Conservation (phyloP, 2,329 filamentous ascomycete species). For the Aureobasidium musti region DNA sequence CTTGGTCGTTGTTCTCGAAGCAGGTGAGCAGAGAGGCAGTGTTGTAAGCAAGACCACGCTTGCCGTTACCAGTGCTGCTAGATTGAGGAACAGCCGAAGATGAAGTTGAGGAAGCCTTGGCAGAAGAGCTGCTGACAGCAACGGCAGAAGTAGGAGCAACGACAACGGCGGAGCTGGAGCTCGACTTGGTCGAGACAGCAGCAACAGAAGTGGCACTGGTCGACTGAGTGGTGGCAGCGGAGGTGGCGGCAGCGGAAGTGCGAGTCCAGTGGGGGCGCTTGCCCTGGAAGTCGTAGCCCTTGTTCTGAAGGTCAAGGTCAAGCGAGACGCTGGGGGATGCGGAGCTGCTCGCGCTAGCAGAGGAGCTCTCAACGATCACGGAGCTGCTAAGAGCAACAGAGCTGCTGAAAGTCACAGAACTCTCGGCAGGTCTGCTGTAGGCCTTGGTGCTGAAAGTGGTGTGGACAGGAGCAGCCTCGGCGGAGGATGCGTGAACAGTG, state of each 20-base stretch:
- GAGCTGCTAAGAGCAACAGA: conserved; percentile 6
- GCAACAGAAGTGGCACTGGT: conserved; percentile 11
- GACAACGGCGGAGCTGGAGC: conserved; percentile 11
- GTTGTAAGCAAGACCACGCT: conserved; percentile 72
- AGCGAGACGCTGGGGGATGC: background rate
- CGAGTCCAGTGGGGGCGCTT: conserved; percentile 14
- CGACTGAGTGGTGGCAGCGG: conserved; percentile 11
- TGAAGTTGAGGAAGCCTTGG: conserved; percentile 32
- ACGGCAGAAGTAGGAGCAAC: conserved; percentile 24
- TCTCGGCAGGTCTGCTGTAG: background rate
- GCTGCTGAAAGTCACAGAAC: background rate
- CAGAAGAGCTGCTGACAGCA: conserved; percentile 32
- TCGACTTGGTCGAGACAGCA: conserved; percentile 14
- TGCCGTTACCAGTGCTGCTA: conserved; percentile 45
- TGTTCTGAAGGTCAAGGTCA: conserved; percentile 19
- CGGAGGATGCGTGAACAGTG: conserved; percentile 41
- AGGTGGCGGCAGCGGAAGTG: conserved; percentile 2
- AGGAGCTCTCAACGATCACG: conserved; percentile 30
- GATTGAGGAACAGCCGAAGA: conserved; percentile 34
- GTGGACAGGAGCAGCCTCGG: conserved; percentile 19
- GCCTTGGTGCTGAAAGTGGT: conserved; percentile 18
- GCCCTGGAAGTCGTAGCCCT: conserved; percentile 6
- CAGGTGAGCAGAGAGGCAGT: conserved; percentile 54
- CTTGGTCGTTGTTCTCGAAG: conserved; percentile 52
- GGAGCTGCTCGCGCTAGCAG: conserved; percentile 25